These are phyloP conservation scores for Craspedostauros australis DNA, from an alignment of 108 stramenopile genomes.

Conservation along the genomic window DNA sequence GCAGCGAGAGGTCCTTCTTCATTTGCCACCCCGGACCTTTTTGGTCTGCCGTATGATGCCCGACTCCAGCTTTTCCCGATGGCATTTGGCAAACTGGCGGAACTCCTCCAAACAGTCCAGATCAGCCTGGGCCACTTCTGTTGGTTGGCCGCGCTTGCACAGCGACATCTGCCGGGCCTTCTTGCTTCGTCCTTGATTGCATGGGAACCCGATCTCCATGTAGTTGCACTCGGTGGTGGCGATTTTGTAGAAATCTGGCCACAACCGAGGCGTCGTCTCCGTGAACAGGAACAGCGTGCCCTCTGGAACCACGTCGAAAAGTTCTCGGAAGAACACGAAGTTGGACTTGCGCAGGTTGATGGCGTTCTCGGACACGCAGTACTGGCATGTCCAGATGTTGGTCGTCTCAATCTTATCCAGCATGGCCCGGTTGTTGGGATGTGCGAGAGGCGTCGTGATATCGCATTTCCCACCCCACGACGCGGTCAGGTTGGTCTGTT, in stretches of 20 bases:
- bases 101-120: too few relatives aligned
- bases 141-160: too few relatives aligned
- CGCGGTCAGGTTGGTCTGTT: constrained; percentile 8
- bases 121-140: too few relatives aligned
- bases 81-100: too few relatives aligned
- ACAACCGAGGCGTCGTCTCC: constrained; percentile 46
- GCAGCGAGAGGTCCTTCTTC: too few relatives aligned
- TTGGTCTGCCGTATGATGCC: too few relatives aligned
- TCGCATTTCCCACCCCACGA: constrained; percentile 59
- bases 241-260: constrained; percentile 59
- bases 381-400: constrained; percentile 44
- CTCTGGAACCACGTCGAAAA: constrained; percentile 23
- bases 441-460: constrained; percentile 38
- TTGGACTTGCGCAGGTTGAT: constrained; percentile 20
- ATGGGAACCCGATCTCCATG: too few relatives aligned
- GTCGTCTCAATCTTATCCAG: constrained; percentile 10
- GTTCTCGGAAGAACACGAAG: constrained; percentile 49
- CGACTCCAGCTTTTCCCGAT: too few relatives aligned
- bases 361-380: constrained; percentile 65
- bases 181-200: too few relatives aligned
- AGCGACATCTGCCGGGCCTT: too few relatives aligned
- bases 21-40: too few relatives aligned
- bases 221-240: too few relatives aligned
- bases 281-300: constrained; percentile 46
- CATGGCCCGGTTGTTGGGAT: constrained; percentile 30